Conservation (phyloP, 1,284 basidiomycete species). For the Cutaneotrichosporon sp. region DNA sequence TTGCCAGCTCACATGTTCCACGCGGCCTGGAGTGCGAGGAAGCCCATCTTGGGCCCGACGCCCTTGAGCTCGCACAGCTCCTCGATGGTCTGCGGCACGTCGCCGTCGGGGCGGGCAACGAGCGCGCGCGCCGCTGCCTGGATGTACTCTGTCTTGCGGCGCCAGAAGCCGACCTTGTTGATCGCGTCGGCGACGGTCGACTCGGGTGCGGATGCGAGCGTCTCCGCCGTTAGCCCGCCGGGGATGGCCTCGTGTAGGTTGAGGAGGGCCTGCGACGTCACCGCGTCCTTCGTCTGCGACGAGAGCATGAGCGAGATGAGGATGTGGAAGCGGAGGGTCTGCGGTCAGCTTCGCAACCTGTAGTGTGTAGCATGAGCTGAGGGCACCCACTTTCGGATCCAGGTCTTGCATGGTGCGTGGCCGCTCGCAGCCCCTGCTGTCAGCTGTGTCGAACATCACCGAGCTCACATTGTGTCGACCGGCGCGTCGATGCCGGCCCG, state of each 20-base stretch:
- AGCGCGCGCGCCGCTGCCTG: slow-evolving; percentile 70
- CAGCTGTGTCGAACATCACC: background rate
- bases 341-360: slow-evolving; percentile 14
- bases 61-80: slow-evolving; percentile 80
- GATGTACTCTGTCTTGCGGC: slow-evolving; percentile 73
- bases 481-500: slow-evolving; percentile 71
- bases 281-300: slow-evolving; percentile 89
- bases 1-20: slow-evolving; percentile 79
- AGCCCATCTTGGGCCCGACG: slow-evolving; percentile 93
- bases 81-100: slow-evolving; percentile 82
- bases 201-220: slow-evolving; percentile 67
- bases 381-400: slow-evolving; percentile 66
- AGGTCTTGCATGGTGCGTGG: slow-evolving; percentile 54
- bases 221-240: slow-evolving; percentile 74
- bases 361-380: too few species aligned
- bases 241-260: slow-evolving; percentile 74
- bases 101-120: slow-evolving; percentile 62
- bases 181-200: slow-evolving; percentile 70
- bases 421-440: slow-evolving; percentile 41
- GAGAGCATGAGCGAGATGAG: slow-evolving; percentile 94
- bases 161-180: slow-evolving; percentile 90
- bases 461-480: slow-evolving; percentile 87
- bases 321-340: slow-evolving; percentile 79
- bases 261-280: slow-evolving; percentile 78
- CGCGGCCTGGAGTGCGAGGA: slow-evolving; percentile 74